phyloP scores from a whole-genome alignment of 2,329 filamentous ascomycete species.

The Alternaria postmessia region DNA sequence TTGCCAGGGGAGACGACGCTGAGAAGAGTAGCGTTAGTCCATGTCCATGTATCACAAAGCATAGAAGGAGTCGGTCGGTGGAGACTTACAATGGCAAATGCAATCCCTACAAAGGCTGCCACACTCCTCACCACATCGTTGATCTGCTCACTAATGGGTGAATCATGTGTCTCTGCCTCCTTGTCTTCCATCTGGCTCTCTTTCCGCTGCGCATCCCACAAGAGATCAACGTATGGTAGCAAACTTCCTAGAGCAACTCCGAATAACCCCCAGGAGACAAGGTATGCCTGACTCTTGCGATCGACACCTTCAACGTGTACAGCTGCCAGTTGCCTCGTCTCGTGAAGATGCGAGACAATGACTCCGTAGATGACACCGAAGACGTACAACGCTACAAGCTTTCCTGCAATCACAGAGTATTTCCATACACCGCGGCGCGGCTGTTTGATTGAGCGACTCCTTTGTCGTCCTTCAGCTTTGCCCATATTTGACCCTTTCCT shows the following conservation, averaged over 20 bases:
- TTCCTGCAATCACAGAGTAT: constrained; percentile 63
- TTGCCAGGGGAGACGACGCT: constrained; percentile 92
- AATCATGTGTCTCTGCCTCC: constrained; percentile 48
- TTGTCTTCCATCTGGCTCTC: constrained; percentile 16
- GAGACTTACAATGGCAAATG: constrained; percentile 79
- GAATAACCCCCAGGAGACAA: constrained; percentile 81
- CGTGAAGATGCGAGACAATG: constrained; percentile 81
- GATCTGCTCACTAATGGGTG: constrained; percentile 70
- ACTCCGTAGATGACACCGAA: constrained; percentile 85
- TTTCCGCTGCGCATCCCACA: constrained; percentile 69
- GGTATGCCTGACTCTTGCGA: constrained; percentile 69
- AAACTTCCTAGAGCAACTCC: constrained; percentile 80
- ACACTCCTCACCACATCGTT: constrained; percentile 74
- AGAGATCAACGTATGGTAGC: constrained; percentile 81
- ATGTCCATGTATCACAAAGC: background rate
- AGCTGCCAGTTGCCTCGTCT: constrained; percentile 69
- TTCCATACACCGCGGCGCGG: constrained; percentile 38
- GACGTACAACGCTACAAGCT: constrained; percentile 73
- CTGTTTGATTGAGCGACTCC: constrained; percentile 13
- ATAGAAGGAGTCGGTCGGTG: background rate
- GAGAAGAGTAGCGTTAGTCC: constrained; percentile 16
- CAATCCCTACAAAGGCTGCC: constrained; percentile 76
- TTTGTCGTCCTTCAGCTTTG: constrained; percentile 4
- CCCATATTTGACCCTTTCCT: constrained; percentile 16
- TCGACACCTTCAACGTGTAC: constrained; percentile 67